Evolutionary conservation across 176 grass and related monocot genomes (phyloP), one percentile per base, ranked within the genome.

Genomic region (Saccharum spontaneum): DNA sequence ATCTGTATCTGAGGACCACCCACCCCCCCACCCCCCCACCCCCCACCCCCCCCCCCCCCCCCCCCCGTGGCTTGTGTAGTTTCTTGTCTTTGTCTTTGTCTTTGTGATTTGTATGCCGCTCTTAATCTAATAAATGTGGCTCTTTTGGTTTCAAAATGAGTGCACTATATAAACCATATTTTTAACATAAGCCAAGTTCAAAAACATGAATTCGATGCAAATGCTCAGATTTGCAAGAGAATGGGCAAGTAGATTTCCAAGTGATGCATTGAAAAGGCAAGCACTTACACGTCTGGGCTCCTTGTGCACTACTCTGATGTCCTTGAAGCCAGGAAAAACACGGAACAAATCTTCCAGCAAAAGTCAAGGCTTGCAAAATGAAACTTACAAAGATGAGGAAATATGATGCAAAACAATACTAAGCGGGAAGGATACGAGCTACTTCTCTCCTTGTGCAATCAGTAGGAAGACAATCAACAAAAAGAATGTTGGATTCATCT

Each of bases 371-470:
- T 85, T 78, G 20, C 63, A 81, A 84, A 72, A 82, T 7, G 36
- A 37, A 80, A 89, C 46, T 77, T 85, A 30, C 4, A 52, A 83
- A 83, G 11, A 69, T 46, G 75, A 39, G 41, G 30, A 84, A 55
- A 61, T 79, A 60, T 67, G 44, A 69, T 52, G 57, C 46, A 75
- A 68, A 78, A 72, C 9, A 67, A 67, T 75, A 50, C 6, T 63
- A 36, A 50, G 73, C 8, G 64, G 20, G 18, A 97, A 91, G 90
- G 91, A 97, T 97, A 97, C 94, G 91, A 66, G 86, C 77, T 57
- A 94, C 91, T 94, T 97, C 91, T 94, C 94, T 91, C 79, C 94
- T 90, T 73, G 91, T 90, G 82, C 91, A 97, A 90, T 97, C 91
- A 71, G 94, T 80, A 88, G 94, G 94, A 22, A 94, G 94, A 86